These are phyloP conservation scores for Micromonas commoda DNA, from an alignment of 139 green algal species.

Conservation along the genomic window DNA sequence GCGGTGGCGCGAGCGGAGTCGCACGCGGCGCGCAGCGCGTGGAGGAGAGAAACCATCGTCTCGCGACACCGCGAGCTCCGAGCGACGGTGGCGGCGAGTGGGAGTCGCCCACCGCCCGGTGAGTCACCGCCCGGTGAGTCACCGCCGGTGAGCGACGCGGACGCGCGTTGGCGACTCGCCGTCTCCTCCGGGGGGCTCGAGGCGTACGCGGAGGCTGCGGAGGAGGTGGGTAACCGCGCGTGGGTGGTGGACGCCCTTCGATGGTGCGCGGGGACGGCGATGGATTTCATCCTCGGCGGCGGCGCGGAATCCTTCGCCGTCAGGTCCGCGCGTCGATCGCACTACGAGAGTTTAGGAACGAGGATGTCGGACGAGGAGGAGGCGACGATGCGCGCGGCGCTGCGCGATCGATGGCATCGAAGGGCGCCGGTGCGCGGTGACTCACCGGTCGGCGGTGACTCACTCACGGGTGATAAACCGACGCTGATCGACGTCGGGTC, in stretches of 20 bases:
- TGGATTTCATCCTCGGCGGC: background rate
- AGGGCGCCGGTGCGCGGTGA: too few relatives aligned
- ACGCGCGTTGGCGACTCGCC: background rate
- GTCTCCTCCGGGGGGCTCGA: background rate
- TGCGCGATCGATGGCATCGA: background rate
- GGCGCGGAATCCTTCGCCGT: too few relatives aligned
- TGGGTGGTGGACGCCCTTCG: background rate
- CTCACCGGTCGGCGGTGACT: too few relatives aligned
- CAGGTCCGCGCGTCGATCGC: too few relatives aligned
- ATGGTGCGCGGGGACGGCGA: background rate
- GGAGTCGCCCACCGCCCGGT: too few relatives aligned
- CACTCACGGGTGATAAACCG: too few relatives aligned
- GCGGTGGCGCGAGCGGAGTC: background rate
- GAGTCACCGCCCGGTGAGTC: too few relatives aligned
- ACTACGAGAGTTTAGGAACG: background rate
- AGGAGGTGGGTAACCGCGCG: conserved; percentile 12
- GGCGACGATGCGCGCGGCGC: too few relatives aligned
- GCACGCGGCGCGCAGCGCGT: background rate
- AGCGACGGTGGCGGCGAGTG: background rate
- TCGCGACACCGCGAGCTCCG: background rate
- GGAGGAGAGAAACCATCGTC: background rate
- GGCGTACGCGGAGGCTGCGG: conserved; percentile 16
- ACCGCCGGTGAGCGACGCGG: background rate
- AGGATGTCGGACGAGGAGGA: background rate
- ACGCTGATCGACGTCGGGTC: conserved; percentile 1